Base-by-base conservation (phyloP, 2,329 filamentous ascomycete genomes). In the Mariannaea elegans region DNA sequence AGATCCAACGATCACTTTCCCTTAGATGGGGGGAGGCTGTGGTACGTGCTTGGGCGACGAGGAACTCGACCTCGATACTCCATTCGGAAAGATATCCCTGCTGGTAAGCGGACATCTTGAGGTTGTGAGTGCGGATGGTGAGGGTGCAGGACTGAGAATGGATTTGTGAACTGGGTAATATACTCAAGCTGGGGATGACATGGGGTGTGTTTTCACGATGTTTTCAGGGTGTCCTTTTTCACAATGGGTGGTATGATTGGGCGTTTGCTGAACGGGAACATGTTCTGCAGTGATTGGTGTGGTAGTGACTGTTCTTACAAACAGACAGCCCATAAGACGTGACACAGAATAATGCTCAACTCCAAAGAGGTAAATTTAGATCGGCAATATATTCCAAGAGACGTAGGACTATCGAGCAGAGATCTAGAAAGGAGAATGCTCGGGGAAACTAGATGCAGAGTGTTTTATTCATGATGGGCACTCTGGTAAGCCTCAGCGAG, bases 61-160 rank as follows among this genome's bases (percentile, higher is more conserved):
- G 54, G 31, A 70, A 69, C 16, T 71, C 67, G 46, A 71, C 41
- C 21, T 68, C 64, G 47, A 71, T 49, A 51, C 48, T 56, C 56
- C 62, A 71, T 34, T 62, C 51, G 14, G 60, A 19, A 6, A 59
- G 50, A n/a, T 61, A 32, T 5, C 42, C 41, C 10, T 41, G 13
- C 7, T 31, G 12, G 7, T 42, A 23, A 2, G 32, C 16, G 23
- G 48, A n/a, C 38, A 45, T 34, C 8, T 14, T 14, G 23, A 3
- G 8, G 24, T 38, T 6, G 9, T 31, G 21, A 9, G 23, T 23
- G 14, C 45, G 8, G 19, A 21, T 7, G 19, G 19, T 12, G 36
- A 29, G 7, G 29, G 16, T 5, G 24, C 18, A 3, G 27, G 18
- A 5, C 12, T 27, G 19, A n/a, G 14, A 36, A n/a, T 13, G 7